Evolutionary conservation across 805 yeast genomes (phyloP).

Genomic region (Monosporozyma servazzii): DNA sequence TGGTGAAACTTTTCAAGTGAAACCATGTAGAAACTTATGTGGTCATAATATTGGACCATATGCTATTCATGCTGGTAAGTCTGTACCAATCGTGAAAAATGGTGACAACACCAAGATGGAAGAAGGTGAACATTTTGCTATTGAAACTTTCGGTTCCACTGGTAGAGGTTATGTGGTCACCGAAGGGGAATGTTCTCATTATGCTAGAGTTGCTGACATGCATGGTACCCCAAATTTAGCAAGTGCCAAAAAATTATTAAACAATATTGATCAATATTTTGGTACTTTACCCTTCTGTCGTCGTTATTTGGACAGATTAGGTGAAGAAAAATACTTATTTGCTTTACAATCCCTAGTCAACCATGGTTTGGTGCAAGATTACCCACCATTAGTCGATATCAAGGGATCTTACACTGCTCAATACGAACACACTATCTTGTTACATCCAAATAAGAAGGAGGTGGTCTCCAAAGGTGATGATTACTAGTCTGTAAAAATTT

Average conservation of each 20-base stretch:
- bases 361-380: slow-evolving; percentile 82
- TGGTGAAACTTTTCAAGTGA: slow-evolving; percentile 77
- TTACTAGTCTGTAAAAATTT: slow-evolving; percentile 35
- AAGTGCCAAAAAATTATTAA: slow-evolving; percentile 60
- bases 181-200: slow-evolving; percentile 92
- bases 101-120: slow-evolving; percentile 97
- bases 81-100: slow-evolving; percentile 91
- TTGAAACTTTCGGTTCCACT: slow-evolving; percentile 95
- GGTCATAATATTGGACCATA: slow-evolving; percentile 88
- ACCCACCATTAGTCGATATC: slow-evolving; percentile 83
- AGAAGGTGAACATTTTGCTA: slow-evolving; percentile 96
- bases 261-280: slow-evolving; percentile 67
- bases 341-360: slow-evolving; percentile 80
- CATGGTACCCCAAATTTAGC: slow-evolving; percentile 38
- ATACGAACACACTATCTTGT: slow-evolving; percentile 84
- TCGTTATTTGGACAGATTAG: slow-evolving; percentile 82
- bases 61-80: slow-evolving; percentile 87
- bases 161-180: slow-evolving; percentile 84
- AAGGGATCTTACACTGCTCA: slow-evolving; percentile 92
- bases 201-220: slow-evolving; percentile 53
- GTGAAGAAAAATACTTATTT: slow-evolving; percentile 82
- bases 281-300: slow-evolving; percentile 97
- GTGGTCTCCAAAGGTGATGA: slow-evolving; percentile 94
- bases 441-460: slow-evolving; percentile 88
- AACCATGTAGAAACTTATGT: slow-evolving; percentile 82